Conservation (phyloP, 768 basidiomycete genomes). For the Russula foetens region DNA sequence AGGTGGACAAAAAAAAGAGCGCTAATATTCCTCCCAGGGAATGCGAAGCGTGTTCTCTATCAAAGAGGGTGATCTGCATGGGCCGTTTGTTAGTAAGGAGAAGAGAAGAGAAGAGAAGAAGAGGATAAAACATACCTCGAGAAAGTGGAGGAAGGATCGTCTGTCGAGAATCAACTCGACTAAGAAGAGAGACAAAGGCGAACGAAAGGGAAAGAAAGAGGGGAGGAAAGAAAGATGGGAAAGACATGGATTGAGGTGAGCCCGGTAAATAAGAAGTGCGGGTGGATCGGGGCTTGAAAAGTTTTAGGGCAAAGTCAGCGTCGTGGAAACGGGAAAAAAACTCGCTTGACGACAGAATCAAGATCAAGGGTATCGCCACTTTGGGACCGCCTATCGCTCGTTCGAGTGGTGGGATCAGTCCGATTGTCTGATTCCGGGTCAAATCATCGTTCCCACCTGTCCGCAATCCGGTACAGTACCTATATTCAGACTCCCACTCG, state of each 20-base stretch:
- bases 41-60: conserved; percentile 49
- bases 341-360: conserved; percentile 14
- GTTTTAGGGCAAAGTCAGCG: too few species aligned
- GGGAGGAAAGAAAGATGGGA: conserved; percentile 19
- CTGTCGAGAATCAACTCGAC: conserved; percentile 66
- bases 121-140: conserved; percentile 18
- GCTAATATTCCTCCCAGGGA: conserved; percentile 54
- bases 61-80: conserved; percentile 59
- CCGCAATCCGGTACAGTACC: too few species aligned
- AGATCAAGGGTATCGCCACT: neutral
- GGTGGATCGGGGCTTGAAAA: conserved; percentile 9
- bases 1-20: conserved; percentile 34
- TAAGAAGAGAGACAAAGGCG: conserved; percentile 32
- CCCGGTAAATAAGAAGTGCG: conserved; percentile 19
- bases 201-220: conserved; percentile 26
- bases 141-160: conserved; percentile 41
- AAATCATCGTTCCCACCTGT: neutral
- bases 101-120: neutral
- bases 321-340: too few species aligned
- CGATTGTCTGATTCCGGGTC: neutral
- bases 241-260: conserved; percentile 17
- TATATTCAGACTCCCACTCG: too few species aligned
- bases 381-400: too few species aligned
- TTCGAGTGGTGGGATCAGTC: neutral
- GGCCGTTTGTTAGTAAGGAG: neutral